A percentile compares a stretch with the other conserved stretches of the same genome.
Conservation (phyloP, 1,139 yeast genomes). For the Meyerozyma sp. region DNA sequence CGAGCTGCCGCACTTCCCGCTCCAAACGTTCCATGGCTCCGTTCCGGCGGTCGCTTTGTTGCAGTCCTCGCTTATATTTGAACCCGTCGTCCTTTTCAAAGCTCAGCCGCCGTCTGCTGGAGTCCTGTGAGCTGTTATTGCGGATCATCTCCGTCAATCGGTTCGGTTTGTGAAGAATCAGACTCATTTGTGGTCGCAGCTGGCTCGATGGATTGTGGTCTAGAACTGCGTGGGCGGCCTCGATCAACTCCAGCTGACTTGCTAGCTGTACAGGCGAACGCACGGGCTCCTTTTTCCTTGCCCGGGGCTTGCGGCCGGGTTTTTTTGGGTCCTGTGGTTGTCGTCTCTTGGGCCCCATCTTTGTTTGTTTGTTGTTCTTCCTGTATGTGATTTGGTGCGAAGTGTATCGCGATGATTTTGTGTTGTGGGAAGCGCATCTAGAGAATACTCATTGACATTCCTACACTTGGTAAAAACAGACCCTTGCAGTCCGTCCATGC, state of each 20-base stretch:
- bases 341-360: constrained; percentile 1
- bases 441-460: too few relatives aligned
- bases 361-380: constrained; percentile 1
- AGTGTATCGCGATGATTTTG: neutral
- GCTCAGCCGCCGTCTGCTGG: constrained; percentile 1
- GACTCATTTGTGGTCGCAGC: neutral
- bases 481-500: neutral
- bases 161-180: constrained; percentile 1
- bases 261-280: neutral
- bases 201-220: neutral
- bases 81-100: constrained; percentile 46
- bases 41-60: constrained; percentile 6
- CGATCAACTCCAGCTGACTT: neutral
- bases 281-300: neutral
- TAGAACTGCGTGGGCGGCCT: neutral
- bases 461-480: too few relatives aligned
- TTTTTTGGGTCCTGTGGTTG: neutral
- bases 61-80: constrained; percentile 30
- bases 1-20: constrained; percentile 9
- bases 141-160: neutral
- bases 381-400: constrained; percentile 1
- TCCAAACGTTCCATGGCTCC: constrained; percentile 6
- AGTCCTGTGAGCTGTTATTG: neutral
- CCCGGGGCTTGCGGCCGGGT: neutral
- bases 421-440: neutral